These are phyloP conservation scores for Sporothrix phasma DNA, from an alignment of 2,329 filamentous ascomycete genomes.

Conservation along the genomic window DNA sequence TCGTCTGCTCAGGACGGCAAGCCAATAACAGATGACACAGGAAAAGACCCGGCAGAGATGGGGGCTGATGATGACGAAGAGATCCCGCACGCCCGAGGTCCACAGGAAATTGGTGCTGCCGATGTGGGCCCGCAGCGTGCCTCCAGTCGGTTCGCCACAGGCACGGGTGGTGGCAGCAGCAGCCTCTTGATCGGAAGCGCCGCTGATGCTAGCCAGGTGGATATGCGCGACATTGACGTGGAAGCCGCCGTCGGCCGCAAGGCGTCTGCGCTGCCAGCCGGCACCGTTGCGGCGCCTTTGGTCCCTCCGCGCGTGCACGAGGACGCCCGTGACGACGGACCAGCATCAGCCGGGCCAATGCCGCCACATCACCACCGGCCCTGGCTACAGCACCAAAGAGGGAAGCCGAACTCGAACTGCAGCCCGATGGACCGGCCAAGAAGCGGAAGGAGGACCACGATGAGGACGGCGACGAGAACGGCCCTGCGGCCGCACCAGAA, in stretches of 20 bases:
- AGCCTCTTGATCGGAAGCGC: conserved; percentile 15
- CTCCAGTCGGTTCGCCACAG: conserved; percentile 20
- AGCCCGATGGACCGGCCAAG: conserved; percentile 31
- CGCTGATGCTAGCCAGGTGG: conserved; percentile 30
- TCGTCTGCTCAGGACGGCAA: neutral
- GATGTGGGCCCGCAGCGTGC: conserved; percentile 68
- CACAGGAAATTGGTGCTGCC: conserved; percentile 71
- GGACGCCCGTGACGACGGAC: conserved; percentile 21
- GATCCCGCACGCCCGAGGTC: conserved; percentile 72
- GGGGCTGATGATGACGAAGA: conserved; percentile 37
- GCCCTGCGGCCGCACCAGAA: neutral
- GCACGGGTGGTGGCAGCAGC: conserved; percentile 17
- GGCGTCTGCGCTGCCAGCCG: conserved; percentile 21
- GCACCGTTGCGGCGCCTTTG: conserved; percentile 15
- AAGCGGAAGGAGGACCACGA: conserved; percentile 37
- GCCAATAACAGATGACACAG: neutral
- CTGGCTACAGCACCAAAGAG: conserved; percentile 37
- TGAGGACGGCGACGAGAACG: neutral
- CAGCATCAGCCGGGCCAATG: neutral
- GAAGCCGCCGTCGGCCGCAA: conserved; percentile 52
- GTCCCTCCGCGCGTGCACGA: conserved; percentile 15
- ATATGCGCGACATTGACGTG: conserved; percentile 47
- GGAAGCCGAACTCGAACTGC: conserved; percentile 41
- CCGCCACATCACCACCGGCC: neutral
- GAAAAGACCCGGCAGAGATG: neutral